Evolutionary conservation across 179 eudicot species (phyloP), one percentile per base, ranked within the genome.

Genomic region (Dionaea muscipula): DNA sequence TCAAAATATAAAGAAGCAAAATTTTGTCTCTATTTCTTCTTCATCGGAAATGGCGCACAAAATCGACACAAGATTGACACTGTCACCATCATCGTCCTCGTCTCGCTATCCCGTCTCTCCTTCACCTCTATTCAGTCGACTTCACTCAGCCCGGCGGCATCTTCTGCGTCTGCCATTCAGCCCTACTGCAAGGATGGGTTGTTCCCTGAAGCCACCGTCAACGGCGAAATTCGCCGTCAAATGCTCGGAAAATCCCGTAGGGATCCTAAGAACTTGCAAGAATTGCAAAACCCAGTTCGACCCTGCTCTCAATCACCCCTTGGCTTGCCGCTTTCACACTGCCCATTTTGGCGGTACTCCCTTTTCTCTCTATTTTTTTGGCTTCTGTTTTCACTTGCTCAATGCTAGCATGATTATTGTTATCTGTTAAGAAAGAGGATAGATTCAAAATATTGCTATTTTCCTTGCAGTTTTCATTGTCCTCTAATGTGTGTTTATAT

Each of bases 281-380:
- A 71, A 67, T 61, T 90, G 97, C 70, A 90, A 90, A 62, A 64
- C 81, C 25, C 97, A 86, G 63, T 90, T 78, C 75, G 85, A 90
- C 36, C 80, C 87, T 53, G 41, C 64, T 50, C 70, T 69, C 52
- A 90, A 90, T 76, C 72, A 90, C 46, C 90, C 94, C 26, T 81
- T 74, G 27, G 81, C 97, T 65, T 90, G 95, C 62, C 76, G 82
- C 7, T 81, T 72, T 61, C 97, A 90, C 70, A 69, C 90, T 57
- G 81, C 94, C 48, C 97, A 90, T 73, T 86, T 83, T 53, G 97
- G 85, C 49, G 97, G 94, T 89, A 75, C 17, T 44, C 44, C 10
- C 18, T 2, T 47, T 14, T 8, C 35, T 23, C 1, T 28, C n/a
- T n/a, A n/a, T n/a, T n/a, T n/a, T n/a, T n/a, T n/a, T n/a, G n/a